Evolutionary conservation across 805 yeast genomes (phyloP).

Genomic region (Kazachstania bromeliacearum): DNA sequence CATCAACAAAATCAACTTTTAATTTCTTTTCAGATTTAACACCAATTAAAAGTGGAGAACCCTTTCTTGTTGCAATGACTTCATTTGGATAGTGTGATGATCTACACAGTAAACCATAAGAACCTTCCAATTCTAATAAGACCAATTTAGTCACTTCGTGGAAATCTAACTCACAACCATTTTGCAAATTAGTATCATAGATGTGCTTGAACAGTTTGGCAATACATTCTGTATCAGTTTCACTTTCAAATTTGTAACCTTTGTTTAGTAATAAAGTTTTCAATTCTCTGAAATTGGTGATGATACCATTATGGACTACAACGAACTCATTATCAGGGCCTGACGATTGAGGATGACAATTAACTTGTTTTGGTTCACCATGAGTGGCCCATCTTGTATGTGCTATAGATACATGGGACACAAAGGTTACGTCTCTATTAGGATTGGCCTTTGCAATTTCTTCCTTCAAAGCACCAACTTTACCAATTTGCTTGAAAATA

Average conservation of each 20-base stretch:
- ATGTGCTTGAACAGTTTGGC: constrained; percentile 90
- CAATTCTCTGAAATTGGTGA: constrained; percentile 89
- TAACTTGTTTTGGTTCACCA: constrained; percentile 76
- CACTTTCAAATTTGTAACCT: constrained; percentile 79
- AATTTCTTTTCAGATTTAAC: constrained; percentile 91
- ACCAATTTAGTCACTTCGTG: constrained; percentile 89
- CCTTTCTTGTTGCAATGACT: constrained; percentile 93
- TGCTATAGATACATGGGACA: constrained; percentile 90
- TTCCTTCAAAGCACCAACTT: constrained; percentile 70
- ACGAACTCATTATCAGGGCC: constrained; percentile 76
- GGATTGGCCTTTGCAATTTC: constrained; percentile 46
- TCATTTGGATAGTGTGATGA: constrained; percentile 91
- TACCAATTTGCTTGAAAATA: constrained; percentile 81
- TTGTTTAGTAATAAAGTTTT: constrained; percentile 70
- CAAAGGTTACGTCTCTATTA: constrained; percentile 56
- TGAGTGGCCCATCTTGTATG: constrained; percentile 99
- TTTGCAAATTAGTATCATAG: constrained; percentile 64
- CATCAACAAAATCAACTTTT: constrained; percentile 96
- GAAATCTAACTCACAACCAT: constrained; percentile 76
- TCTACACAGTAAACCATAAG: constrained; percentile 91
- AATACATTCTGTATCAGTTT: constrained; percentile 96
- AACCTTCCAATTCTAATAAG: constrained; percentile 88
- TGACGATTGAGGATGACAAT: constrained; percentile 95
- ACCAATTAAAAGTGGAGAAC: constrained; percentile 94
- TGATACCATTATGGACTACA: constrained; percentile 95